A percentile compares a stretch with the other conserved stretches of the same genome.
phyloP scores from a whole-genome alignment of 768 basidiomycete species.

The Calocera cornea region DNA sequence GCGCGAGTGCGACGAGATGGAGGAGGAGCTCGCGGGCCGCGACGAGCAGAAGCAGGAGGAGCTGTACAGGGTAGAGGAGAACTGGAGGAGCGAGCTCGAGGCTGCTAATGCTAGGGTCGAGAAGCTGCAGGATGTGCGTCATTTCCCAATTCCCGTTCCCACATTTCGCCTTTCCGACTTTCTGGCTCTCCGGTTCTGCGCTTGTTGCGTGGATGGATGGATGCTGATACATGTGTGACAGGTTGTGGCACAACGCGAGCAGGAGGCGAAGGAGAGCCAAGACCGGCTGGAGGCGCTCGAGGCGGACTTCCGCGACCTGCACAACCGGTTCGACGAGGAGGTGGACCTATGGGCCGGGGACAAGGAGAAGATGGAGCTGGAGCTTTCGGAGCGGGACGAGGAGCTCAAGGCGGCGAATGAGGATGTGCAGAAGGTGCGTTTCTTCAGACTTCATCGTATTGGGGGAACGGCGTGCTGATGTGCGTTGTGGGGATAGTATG shows the following conservation, averaged over 20 bases:
- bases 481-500: slow-evolving; percentile 22
- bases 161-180: no score
- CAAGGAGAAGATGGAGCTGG: slow-evolving; percentile 49
- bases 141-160: neutral
- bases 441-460: no score
- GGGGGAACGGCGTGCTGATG: neutral
- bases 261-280: slow-evolving; percentile 61
- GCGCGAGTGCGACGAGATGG: slow-evolving; percentile 63
- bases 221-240: slow-evolving; percentile 16
- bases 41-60: slow-evolving; percentile 18
- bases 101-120: slow-evolving; percentile 66
- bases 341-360: slow-evolving; percentile 28
- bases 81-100: slow-evolving; percentile 80
- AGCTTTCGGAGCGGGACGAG: slow-evolving; percentile 64
- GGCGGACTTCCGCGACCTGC: slow-evolving; percentile 52
- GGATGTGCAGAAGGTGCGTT: slow-evolving; percentile 57
- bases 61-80: slow-evolving; percentile 45
- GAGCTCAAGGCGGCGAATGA: slow-evolving; percentile 60
- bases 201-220: no score
- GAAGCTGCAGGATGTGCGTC: slow-evolving; percentile 58
- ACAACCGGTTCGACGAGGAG: slow-evolving; percentile 59
- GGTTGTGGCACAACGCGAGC: slow-evolving; percentile 48
- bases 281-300: slow-evolving; percentile 65
- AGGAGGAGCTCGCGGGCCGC: slow-evolving; percentile 41
- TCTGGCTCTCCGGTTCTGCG: no score